Evolutionary conservation across 164 flowering plant species (phyloP).

Genomic region (Sedum album): DNA sequence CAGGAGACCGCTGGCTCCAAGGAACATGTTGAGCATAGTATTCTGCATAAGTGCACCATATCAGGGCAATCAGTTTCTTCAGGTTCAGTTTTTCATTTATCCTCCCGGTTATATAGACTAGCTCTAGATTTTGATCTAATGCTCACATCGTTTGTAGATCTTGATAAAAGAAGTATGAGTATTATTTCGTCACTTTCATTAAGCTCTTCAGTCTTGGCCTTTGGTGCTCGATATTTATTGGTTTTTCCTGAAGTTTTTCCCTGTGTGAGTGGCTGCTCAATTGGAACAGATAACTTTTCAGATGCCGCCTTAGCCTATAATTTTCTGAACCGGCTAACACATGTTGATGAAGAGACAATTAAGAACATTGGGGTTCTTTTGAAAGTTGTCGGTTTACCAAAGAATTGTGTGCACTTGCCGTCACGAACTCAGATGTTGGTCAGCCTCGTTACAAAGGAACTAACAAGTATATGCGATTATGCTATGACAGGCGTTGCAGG

Average conservation of each 20-base stretch:
- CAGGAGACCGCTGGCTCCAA: slow-evolving; percentile 8
- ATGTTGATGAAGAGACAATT: slow-evolving; percentile 35
- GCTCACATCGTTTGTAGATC: slow-evolving; percentile 44
- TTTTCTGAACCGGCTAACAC: slow-evolving; percentile 37
- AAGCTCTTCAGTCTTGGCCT: slow-evolving; percentile 62
- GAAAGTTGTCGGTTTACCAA: slow-evolving; percentile 18
- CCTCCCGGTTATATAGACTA: slow-evolving; percentile 33
- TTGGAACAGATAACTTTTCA: slow-evolving; percentile 17
- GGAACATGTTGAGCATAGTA: slow-evolving; percentile 13
- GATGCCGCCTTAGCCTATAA: slow-evolving; percentile 31
- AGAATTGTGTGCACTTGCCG: slow-evolving; percentile 21
- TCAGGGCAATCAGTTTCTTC: slow-evolving; percentile 11
- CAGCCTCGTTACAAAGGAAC: slow-evolving; percentile 24
- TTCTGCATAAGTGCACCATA: slow-evolving; percentile 8
- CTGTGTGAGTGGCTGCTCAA: slow-evolving; percentile 11
- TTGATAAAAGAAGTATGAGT: slow-evolving; percentile 41
- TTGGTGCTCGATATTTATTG: slow-evolving; percentile 36
- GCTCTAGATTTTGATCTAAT: slow-evolving; percentile 62
- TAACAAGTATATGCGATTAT: slow-evolving; percentile 34
- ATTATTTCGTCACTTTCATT: slow-evolving; percentile 50
- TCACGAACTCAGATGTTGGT: slow-evolving; percentile 22
- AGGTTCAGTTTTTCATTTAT: slow-evolving; percentile 21
- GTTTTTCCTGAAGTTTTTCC: slow-evolving; percentile 18
- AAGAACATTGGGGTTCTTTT: slow-evolving; percentile 33
- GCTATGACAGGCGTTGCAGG: slow-evolving; percentile 32